Evolutionary conservation across 352 stramenopile genomes (phyloP).

Genomic region (Pythium aphanidermatum): DNA sequence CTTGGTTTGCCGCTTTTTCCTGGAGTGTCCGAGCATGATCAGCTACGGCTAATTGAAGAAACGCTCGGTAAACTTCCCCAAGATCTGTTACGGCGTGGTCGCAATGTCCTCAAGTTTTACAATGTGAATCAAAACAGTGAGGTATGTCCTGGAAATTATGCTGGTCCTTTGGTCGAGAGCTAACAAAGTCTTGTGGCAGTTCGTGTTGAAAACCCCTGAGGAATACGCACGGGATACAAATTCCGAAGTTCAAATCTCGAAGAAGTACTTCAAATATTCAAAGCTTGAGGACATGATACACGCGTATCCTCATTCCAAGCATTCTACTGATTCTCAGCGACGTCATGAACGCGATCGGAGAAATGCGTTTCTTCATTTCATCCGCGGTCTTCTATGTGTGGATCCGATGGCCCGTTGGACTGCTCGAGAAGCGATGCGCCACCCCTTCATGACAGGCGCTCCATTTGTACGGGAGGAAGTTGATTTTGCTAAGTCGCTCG

Average conservation of each 20-base stretch:
- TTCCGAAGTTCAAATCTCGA: constrained; percentile 25
- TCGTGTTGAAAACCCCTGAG: constrained; percentile 30
- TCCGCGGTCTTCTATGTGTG: constrained; percentile 22
- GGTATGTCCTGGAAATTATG: no score
- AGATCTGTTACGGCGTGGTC: constrained; percentile 25
- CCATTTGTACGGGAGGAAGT: constrained; percentile 14
- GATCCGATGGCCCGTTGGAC: constrained; percentile 34
- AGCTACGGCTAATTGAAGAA: constrained; percentile 90
- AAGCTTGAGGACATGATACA: constrained; percentile 36
- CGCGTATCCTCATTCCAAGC: constrained; percentile 29
- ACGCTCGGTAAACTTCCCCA: constrained; percentile 56
- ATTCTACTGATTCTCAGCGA: constrained; percentile 11
- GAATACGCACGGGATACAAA: constrained; percentile 33
- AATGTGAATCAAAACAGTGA: constrained; percentile 19
- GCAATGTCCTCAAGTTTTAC: constrained; percentile 43
- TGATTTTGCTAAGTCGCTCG: neutral
- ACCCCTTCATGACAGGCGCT: constrained; percentile 41
- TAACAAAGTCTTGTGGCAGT: constrained; percentile 5
- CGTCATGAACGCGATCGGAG: constrained; percentile 15
- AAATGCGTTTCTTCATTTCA: constrained; percentile 35
- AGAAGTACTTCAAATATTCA: constrained; percentile 53
- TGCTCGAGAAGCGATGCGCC: constrained; percentile 27
- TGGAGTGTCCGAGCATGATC: constrained; percentile 91
- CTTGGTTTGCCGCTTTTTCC: constrained; percentile 94
- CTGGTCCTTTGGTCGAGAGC: no score